Conservation (phyloP, 2,329 filamentous ascomycete species). For the Diaporthe vaccinii region DNA sequence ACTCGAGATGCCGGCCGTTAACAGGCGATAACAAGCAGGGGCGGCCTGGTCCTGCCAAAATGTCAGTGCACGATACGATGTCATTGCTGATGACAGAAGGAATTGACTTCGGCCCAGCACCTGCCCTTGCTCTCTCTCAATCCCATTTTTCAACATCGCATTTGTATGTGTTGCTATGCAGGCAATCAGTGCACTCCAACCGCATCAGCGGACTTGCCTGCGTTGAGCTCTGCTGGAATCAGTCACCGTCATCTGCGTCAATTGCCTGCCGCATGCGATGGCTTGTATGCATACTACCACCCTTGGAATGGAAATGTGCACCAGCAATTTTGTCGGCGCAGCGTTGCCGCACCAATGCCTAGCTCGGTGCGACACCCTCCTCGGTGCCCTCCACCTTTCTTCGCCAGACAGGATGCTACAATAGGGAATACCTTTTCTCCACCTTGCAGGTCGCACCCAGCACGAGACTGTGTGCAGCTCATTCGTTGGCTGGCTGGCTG, state of each 20-base stretch:
- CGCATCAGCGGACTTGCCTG: not conserved
- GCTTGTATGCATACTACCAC: conserved; percentile 8
- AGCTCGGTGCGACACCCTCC: not conserved
- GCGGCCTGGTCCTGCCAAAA: conserved; percentile 18
- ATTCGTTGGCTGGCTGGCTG: not conserved
- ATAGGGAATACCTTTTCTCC: not conserved
- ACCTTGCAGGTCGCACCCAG: not conserved
- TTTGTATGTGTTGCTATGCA: not conserved
- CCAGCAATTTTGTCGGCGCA: not conserved
- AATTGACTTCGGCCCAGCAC: not conserved
- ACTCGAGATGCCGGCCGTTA: not conserved
- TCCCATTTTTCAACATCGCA: not conserved
- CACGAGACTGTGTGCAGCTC: not conserved
- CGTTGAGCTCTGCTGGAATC: not conserved
- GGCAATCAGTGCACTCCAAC: not conserved
- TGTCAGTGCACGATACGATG: conserved; percentile 33
- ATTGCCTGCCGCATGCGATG: not conserved
- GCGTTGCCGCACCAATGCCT: not conserved
- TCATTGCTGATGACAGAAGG: not conserved
- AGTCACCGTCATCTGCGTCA: not conserved
- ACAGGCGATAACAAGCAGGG: conserved; percentile 21
- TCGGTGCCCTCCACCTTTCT: not conserved
- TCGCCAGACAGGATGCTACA: not conserved
- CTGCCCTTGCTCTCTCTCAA: not conserved
- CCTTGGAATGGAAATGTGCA: not conserved